Evolutionary conservation across 371 early-diverging fungal genomes (phyloP).

Genomic region (Mortierella polycephala): DNA sequence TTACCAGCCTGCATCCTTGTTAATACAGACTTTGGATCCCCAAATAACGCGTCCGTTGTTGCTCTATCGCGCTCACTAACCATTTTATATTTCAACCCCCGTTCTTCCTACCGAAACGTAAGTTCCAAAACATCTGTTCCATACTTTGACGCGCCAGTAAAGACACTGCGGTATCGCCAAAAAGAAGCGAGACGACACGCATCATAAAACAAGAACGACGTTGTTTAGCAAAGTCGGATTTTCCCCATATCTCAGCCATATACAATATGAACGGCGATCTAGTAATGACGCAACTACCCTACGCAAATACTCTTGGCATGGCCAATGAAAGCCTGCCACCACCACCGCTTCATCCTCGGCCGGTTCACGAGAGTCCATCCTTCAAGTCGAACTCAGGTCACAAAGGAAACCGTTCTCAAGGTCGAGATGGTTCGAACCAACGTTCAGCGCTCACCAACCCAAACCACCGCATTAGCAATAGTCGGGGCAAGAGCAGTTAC

Average conservation of each 20-base stretch:
- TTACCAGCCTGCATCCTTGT: too few relatives aligned
- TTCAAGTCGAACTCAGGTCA: neutral
- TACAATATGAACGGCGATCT: constrained; percentile 7
- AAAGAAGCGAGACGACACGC: too few relatives aligned
- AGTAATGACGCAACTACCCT: neutral
- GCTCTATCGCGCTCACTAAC: too few relatives aligned
- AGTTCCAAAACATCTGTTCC: too few relatives aligned
- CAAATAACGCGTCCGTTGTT: too few relatives aligned
- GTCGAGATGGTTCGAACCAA: neutral
- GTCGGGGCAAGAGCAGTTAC: constrained; percentile 2
- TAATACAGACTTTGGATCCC: too few relatives aligned
- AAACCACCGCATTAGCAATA: neutral
- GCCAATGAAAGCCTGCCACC: neutral
- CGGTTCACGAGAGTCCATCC: neutral
- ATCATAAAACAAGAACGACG: too few relatives aligned
- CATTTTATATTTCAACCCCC: too few relatives aligned
- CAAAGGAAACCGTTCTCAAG: constrained; percentile 4
- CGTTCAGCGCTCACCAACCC: neutral
- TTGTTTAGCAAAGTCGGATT: too few relatives aligned
- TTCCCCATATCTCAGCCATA: neutral
- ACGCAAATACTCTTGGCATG: neutral
- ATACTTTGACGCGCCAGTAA: too few relatives aligned
- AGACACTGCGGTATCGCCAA: too few relatives aligned
- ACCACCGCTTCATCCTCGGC: neutral
- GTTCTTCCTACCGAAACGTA: too few relatives aligned